Base-by-base conservation (phyloP, 257 asterid species). In the Ballota nigra region DNA sequence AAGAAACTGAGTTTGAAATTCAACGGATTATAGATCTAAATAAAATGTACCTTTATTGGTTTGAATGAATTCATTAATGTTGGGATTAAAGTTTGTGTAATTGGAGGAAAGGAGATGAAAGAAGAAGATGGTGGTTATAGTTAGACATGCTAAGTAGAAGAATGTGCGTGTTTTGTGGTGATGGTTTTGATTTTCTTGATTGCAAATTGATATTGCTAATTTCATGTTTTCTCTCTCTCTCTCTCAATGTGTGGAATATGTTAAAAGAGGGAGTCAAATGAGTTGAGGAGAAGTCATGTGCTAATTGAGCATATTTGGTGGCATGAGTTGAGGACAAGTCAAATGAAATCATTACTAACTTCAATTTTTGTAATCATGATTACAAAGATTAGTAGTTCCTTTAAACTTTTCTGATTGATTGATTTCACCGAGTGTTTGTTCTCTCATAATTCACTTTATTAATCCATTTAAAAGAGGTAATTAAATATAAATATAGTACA, bases 61-160 rank as follows among this genome's bases (percentile, higher is more conserved):
- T 13, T 13, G 18, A 13, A 36, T 74, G 76, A 33, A 18, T 19
- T 63, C 51, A 1, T 31, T 75, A 4, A 10, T 9, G 63, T 34
- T 29, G 43, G 55, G 0, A 10, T 19, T 69, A 15, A 43, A 43
- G 52, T 7, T 69, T 1, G 8, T 38, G 8, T 75, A 59, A 13
- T 63, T 4, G 58, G n/a, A n/a, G n/a, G n/a, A n/a, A n/a, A n/a
- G n/a, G n/a, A n/a, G n/a, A n/a, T n/a, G n/a, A n/a, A 33, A 67
- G 31, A 65, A 69, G 78, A 75, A 18, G 26, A 80, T 18, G 12
- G 69, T 53, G 53, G 68, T 3, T 4, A 75, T 52, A 23, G 72
- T 16, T 1, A 72, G 63, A 40, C 66, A 73, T 62, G 80, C 43
- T 31, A 62, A 19, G 47, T 22, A 75, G 70, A 47, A 71, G 73